Evolutionary conservation across 305 asterid species (phyloP).

Genomic region (Fraxinus velutina): DNA sequence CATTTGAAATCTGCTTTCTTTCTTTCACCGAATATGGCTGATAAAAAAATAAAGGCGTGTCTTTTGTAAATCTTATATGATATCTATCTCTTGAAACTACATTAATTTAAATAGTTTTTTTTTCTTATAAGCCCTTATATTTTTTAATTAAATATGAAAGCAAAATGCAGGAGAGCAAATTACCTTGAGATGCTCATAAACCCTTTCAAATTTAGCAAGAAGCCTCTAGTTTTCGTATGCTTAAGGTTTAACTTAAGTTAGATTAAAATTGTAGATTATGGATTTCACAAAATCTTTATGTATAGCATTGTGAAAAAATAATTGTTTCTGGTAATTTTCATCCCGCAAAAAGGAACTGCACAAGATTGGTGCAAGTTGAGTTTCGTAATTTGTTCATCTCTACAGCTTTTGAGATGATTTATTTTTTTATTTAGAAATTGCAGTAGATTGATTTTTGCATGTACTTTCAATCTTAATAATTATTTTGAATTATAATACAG

Average conservation of each 20-base stretch:
- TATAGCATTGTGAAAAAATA: background rate
- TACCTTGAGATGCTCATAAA: background rate
- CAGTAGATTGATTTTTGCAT: background rate
- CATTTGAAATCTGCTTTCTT: background rate
- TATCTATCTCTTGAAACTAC: background rate
- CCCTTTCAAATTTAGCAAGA: background rate
- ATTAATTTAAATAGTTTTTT: background rate
- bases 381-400: background rate
- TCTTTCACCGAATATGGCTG: background rate
- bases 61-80: background rate
- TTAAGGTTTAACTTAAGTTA: background rate
- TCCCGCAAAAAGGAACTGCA: background rate
- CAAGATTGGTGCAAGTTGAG: background rate
- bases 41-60: background rate
- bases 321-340: background rate
- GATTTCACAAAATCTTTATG: background rate
- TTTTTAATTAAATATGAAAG: background rate
- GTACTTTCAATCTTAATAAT: background rate
- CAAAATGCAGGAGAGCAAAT: background rate
- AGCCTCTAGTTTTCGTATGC: background rate
- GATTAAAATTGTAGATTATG: background rate
- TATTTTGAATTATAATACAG: constrained; percentile 36
- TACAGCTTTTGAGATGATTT: background rate
- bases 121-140: background rate
- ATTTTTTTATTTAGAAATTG: background rate